Percentiles rank a stretch among this genome's conserved stretches.
Conservation (phyloP, 805 yeast species). For the Lipomyces lipofer region DNA sequence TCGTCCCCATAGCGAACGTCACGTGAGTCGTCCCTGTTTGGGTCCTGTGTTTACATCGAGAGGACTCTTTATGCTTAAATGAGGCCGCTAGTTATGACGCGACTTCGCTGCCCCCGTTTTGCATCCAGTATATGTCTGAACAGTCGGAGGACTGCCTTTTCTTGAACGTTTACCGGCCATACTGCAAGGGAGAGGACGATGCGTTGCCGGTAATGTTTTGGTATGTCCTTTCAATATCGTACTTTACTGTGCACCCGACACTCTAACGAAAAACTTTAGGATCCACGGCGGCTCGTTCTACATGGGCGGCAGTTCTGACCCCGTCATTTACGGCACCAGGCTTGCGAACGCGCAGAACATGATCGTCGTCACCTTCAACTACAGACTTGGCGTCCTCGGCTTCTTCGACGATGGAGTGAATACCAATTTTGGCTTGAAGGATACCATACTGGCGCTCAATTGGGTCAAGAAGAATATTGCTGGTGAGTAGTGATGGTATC, state of each 20-base stretch:
- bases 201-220: conserved; percentile 23
- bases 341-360: conserved; percentile 32
- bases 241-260: neutral
- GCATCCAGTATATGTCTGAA: conserved; percentile 15
- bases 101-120: conserved; percentile 26
- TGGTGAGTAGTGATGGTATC: neutral
- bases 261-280: conserved; percentile 39
- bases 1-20: conserved; percentile 1
- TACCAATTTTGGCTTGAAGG: conserved; percentile 29
- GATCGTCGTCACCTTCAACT: conserved; percentile 32
- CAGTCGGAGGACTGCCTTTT: conserved; percentile 31
- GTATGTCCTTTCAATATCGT: conserved; percentile 7
- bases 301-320: conserved; percentile 38
- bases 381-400: conserved; percentile 32
- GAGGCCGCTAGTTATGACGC: conserved; percentile 17
- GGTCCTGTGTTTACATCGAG: neutral
- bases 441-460: conserved; percentile 34
- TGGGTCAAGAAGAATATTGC: conserved; percentile 40
- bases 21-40: conserved; percentile 3
- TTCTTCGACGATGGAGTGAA: conserved; percentile 26
- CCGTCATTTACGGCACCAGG: conserved; percentile 34
- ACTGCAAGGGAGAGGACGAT: neutral
- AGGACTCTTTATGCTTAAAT: neutral
- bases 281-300: conserved; percentile 44
- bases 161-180: conserved; percentile 28